Evolutionary conservation across 176 grass and related monocot species (phyloP).

Genomic region (Miscanthus lutarioriparius): DNA sequence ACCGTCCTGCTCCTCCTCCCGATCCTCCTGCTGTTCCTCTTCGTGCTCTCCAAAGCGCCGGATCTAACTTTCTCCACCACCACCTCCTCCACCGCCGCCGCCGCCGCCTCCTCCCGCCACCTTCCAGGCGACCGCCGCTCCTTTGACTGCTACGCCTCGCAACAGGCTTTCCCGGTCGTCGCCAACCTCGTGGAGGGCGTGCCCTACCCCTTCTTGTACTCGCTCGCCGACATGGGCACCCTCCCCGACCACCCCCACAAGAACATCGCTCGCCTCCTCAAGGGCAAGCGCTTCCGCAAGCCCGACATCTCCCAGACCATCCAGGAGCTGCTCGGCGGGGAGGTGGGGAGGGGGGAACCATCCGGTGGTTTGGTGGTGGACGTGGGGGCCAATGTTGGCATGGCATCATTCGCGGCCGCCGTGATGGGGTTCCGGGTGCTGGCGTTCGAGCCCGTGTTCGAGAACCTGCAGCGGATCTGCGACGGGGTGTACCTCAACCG

Average conservation of each 20-base stretch:
- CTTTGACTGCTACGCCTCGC: conserved; percentile 74
- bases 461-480: conserved; percentile 88
- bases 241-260: conserved; percentile 77
- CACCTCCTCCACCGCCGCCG: background rate
- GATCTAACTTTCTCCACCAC: conserved; percentile 36
- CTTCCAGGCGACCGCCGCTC: conserved; percentile 35
- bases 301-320: conserved; percentile 81
- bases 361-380: conserved; percentile 62
- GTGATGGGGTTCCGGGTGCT: conserved; percentile 87
- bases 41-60: conserved; percentile 44
- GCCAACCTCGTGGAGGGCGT: conserved; percentile 89
- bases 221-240: conserved; percentile 72
- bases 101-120: background rate
- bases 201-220: conserved; percentile 75
- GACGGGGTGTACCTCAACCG: conserved; percentile 76
- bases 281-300: conserved; percentile 80
- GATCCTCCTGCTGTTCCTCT: conserved; percentile 56
- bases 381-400: conserved; percentile 87
- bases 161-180: conserved; percentile 82
- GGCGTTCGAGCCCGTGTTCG: conserved; percentile 79
- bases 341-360: conserved; percentile 4
- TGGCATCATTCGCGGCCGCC: conserved; percentile 81
- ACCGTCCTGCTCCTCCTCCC: conserved; percentile 46
- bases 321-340: conserved; percentile 62
- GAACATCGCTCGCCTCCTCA: conserved; percentile 81